phyloP scores from a whole-genome alignment of 805 yeast species.

The Wickerhamiella parazyma region DNA sequence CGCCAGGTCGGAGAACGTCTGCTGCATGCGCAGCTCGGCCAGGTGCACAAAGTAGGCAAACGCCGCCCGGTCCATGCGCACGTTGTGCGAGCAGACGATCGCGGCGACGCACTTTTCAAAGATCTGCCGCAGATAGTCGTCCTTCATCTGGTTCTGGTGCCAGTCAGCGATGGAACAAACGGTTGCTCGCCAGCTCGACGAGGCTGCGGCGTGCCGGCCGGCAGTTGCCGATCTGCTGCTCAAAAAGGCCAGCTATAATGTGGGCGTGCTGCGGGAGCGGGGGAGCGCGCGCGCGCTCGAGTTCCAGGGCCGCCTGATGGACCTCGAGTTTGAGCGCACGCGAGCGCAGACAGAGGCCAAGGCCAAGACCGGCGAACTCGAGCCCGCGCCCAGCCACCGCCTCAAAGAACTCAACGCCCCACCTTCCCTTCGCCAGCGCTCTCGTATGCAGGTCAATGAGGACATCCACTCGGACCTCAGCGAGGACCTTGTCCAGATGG shows the following conservation, averaged over 20 bases:
- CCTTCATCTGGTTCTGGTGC: background rate
- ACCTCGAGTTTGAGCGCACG: constrained; percentile 3
- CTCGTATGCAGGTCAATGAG: constrained; percentile 21
- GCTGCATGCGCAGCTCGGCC: constrained; percentile 24
- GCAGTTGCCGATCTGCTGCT: background rate
- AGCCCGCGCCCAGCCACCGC: no score
- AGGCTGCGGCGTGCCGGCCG: background rate
- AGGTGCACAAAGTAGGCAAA: constrained; percentile 22
- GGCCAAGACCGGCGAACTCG: no score
- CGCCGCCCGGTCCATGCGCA: constrained; percentile 13
- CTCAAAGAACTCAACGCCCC: no score
- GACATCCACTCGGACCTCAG: constrained; percentile 35
- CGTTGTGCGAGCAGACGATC: constrained; percentile 14
- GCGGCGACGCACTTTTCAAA: constrained; percentile 21
- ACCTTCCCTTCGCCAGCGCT: constrained; percentile 6
- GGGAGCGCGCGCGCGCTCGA: background rate
- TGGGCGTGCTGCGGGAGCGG: background rate
- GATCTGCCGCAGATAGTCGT: constrained; percentile 18
- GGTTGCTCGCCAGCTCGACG: background rate
- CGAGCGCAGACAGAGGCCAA: background rate
- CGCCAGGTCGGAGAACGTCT: constrained; percentile 20
- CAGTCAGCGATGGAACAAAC: background rate
- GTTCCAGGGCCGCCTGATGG: constrained; percentile 8
- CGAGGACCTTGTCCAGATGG: constrained; percentile 36
- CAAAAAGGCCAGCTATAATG: background rate